Percentiles rank a stretch among this genome's conserved stretches.
These are phyloP conservation scores for Claviceps africana DNA, from an alignment of 2,329 filamentous ascomycete species.

Conservation along the genomic window DNA sequence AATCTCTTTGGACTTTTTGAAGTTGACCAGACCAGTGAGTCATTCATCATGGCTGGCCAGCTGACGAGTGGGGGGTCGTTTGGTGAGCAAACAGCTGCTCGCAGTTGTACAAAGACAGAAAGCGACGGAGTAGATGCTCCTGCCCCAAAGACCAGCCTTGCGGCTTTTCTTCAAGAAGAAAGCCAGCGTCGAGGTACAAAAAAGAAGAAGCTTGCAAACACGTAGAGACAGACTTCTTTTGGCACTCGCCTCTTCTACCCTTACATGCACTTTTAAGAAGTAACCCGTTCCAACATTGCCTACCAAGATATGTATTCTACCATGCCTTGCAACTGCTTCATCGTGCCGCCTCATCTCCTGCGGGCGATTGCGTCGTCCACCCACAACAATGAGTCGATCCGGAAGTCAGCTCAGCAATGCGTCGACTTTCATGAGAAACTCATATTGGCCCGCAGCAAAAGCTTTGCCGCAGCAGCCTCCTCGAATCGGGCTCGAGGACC, in stretches of 20 bases:
- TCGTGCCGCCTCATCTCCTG: conserved; percentile 33
- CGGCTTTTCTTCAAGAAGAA: too few relatives aligned
- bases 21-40: too few relatives aligned
- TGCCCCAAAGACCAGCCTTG: background rate
- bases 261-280: background rate
- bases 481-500: conserved; percentile 17
- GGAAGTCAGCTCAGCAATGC: conserved; percentile 21
- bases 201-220: background rate
- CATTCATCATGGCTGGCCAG: background rate
- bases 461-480: conserved; percentile 16
- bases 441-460: conserved; percentile 18
- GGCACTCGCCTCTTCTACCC: background rate
- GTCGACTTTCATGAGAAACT: conserved; percentile 21
- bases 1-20: background rate
- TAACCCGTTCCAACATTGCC: background rate
- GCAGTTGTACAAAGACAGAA: background rate
- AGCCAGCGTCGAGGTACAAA: background rate
- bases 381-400: conserved; percentile 21
- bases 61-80: background rate
- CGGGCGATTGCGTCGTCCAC: conserved; percentile 26
- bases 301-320: background rate
- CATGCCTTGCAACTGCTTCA: conserved; percentile 20
- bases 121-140: background rate
- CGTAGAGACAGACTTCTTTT: background rate
- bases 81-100: background rate